A percentile compares a stretch with the other conserved stretches of the same genome.
These are phyloP conservation scores for Tuber aestivum DNA, from an alignment of 495 filamentous ascomycete genomes.

Conservation along the genomic window DNA sequence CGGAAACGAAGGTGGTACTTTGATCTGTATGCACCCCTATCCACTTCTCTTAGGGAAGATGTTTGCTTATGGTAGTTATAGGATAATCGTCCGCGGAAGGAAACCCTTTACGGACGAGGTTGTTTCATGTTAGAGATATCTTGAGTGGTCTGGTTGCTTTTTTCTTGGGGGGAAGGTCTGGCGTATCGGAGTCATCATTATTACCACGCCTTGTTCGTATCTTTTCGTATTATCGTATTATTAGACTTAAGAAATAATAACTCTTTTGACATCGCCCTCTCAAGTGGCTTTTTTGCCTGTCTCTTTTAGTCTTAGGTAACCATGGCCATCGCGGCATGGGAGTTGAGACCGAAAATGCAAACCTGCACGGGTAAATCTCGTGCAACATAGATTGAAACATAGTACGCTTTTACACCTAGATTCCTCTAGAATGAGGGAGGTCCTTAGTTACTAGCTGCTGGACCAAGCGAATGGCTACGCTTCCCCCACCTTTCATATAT, in stretches of 20 bases:
- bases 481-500: too few relatives aligned
- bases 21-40: conserved; percentile 29
- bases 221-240: neutral
- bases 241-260: conserved; percentile 1
- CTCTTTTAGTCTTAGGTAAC: neutral
- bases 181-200: neutral
- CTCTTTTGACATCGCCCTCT: neutral
- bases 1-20: conserved; percentile 35
- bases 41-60: neutral
- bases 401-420: neutral
- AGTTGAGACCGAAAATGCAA: too few relatives aligned
- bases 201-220: neutral
- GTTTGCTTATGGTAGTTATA: neutral
- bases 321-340: too few relatives aligned
- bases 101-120: conserved; percentile 14
- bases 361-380: too few relatives aligned
- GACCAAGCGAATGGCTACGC: neutral
- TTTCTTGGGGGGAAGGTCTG: neutral
- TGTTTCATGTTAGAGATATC: neutral
- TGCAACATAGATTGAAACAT: neutral
- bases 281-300: neutral
- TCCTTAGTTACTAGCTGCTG: neutral
- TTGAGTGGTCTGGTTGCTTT: neutral
- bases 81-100: conserved; percentile 30
- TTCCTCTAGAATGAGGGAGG: neutral